phyloP scores from a whole-genome alignment of 1,139 yeast species.

The Protomyces gravidus region DNA sequence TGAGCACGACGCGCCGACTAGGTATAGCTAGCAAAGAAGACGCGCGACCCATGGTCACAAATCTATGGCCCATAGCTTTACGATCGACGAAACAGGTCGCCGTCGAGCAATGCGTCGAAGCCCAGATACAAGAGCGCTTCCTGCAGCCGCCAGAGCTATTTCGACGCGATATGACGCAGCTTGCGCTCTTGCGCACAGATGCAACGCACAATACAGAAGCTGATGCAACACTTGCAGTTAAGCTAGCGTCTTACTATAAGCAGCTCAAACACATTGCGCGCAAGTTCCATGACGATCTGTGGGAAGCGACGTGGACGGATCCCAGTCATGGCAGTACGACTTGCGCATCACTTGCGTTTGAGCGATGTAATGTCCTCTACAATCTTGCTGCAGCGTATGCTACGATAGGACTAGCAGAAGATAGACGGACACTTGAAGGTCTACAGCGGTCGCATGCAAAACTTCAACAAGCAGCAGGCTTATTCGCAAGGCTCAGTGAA shows the following conservation, averaged over 20 bases:
- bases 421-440: slow-evolving; percentile 51
- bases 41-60: background rate
- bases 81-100: background rate
- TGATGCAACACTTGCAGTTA: background rate
- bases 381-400: slow-evolving; percentile 67
- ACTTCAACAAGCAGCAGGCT: slow-evolving; percentile 67
- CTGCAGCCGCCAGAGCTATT: background rate
- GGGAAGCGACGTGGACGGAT: background rate
- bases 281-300: background rate
- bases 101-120: background rate
- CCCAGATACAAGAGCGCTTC: background rate
- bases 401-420: slow-evolving; percentile 49
- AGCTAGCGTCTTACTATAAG: background rate
- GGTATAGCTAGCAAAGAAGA: slow-evolving; percentile 45
- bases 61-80: background rate
- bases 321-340: background rate
- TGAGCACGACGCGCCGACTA: no score
- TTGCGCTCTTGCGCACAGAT: background rate
- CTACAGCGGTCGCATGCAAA: slow-evolving; percentile 58
- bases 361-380: slow-evolving; percentile 58
- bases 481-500: slow-evolving; percentile 44
- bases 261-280: background rate
- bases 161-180: background rate
- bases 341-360: slow-evolving; percentile 51
- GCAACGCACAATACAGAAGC: background rate